Evolutionary conservation across 148 eudicot species (phyloP).

Genomic region (Vaccinium corymbosum): DNA sequence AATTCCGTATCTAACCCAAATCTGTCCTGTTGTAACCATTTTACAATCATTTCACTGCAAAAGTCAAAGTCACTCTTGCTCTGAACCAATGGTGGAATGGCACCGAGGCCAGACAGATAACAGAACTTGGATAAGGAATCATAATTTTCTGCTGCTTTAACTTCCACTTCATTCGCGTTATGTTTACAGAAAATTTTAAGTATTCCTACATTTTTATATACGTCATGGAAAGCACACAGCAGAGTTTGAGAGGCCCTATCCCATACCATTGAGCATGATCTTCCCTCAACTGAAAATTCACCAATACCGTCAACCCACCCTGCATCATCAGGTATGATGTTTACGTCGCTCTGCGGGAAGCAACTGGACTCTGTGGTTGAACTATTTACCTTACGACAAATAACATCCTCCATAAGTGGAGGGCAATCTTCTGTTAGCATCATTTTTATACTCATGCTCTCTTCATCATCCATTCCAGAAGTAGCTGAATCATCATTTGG

Average conservation of each 20-base stretch:
- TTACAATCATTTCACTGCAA: conserved; percentile 25
- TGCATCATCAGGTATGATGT: conserved; percentile 4
- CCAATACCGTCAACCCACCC: conserved; percentile 36
- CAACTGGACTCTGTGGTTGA: conserved; percentile 19
- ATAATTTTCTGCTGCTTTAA: background rate
- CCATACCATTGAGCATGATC: conserved; percentile 43
- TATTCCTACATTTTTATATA: conserved; percentile 29
- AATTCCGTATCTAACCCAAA: conserved; percentile 51
- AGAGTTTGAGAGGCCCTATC: conserved; percentile 38
- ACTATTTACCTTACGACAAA: conserved; percentile 17
- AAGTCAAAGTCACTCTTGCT: conserved; percentile 22
- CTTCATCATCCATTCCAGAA: conserved; percentile 29
- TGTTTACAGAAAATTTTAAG: conserved; percentile 36
- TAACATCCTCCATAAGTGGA: conserved; percentile 30
- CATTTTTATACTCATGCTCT: conserved; percentile 27
- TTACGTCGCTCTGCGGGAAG: conserved; percentile 15
- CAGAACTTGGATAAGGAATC: conserved; percentile 44
- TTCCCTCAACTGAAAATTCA: conserved; percentile 40
- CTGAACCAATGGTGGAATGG: conserved; percentile 29
- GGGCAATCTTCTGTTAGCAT: conserved; percentile 40
- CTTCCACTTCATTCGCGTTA: conserved; percentile 14
- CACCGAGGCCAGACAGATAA: conserved; percentile 24
- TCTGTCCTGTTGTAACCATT: conserved; percentile 47
- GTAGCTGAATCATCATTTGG: conserved; percentile 14
- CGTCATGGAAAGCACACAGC: conserved; percentile 29